These are phyloP conservation scores for Suhomyces coccinellae DNA, from an alignment of 1,139 yeast species.

Conservation along the genomic window DNA sequence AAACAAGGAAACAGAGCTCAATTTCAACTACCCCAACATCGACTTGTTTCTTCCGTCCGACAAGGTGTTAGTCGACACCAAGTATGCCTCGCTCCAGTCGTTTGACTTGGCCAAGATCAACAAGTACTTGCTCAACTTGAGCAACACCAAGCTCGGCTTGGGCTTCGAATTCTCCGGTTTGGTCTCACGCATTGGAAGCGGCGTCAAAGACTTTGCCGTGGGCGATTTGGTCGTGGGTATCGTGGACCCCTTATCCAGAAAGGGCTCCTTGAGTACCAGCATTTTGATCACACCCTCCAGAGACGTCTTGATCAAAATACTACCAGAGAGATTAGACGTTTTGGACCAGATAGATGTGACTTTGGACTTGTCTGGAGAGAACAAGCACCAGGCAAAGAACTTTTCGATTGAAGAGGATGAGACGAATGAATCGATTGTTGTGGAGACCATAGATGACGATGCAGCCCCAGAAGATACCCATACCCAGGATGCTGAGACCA, in stretches of 20 bases:
- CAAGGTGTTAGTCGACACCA: conserved; percentile 38
- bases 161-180: conserved; percentile 47
- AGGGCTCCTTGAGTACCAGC: conserved; percentile 41
- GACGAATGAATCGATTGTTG: neutral
- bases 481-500: neutral
- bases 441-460: neutral
- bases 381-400: neutral
- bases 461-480: neutral
- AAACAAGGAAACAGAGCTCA: conserved; percentile 44
- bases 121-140: conserved; percentile 37
- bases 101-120: conserved; percentile 41
- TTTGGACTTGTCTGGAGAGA: conserved; percentile 3
- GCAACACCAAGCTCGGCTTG: conserved; percentile 41
- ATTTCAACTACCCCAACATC: conserved; percentile 43
- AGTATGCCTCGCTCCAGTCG: conserved; percentile 41
- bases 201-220: conserved; percentile 26
- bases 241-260: conserved; percentile 34
- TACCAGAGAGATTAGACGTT: conserved; percentile 24
- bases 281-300: conserved; percentile 34
- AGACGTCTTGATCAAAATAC: conserved; percentile 35
- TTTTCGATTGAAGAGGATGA: conserved; percentile 11
- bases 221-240: conserved; percentile 43
- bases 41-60: conserved; percentile 36
- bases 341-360: conserved; percentile 19
- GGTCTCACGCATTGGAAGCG: conserved; percentile 33